These are phyloP conservation scores for Telfairia occidentalis DNA, from an alignment of 331 rosid genomes.

Conservation along the genomic window DNA sequence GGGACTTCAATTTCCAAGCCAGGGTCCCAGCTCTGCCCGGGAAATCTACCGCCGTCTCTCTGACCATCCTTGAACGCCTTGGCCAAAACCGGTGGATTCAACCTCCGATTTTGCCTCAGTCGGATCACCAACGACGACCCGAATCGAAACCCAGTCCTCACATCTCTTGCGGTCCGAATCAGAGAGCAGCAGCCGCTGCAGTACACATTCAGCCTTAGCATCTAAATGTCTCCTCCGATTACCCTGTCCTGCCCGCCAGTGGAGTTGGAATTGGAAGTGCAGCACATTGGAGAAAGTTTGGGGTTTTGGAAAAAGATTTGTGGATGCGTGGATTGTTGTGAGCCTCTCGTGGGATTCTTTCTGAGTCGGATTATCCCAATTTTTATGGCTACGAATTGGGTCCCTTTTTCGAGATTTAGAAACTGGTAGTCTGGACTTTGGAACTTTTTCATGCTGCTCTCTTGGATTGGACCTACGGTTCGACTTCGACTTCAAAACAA, in stretches of 20 bases:
- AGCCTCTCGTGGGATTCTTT: constrained; percentile 6
- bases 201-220: constrained; percentile 56
- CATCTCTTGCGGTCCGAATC: constrained; percentile 32
- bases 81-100: constrained; percentile 23
- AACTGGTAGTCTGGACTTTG: too few species aligned
- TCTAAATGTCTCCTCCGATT: constrained; percentile 19
- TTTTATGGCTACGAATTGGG: neutral
- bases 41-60: constrained; percentile 57
- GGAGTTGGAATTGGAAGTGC: neutral
- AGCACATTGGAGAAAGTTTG: neutral
- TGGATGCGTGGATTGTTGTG: neutral
- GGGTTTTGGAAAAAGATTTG: neutral
- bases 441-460: too few species aligned
- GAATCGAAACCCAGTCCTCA: constrained; percentile 25
- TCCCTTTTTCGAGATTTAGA: too few species aligned
- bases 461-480: too few species aligned
- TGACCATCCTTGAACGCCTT: constrained; percentile 59
- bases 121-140: constrained; percentile 47
- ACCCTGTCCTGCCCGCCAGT: too few species aligned
- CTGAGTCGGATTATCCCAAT: neutral
- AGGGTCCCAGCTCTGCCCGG: constrained; percentile 77
- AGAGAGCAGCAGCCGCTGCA: constrained; percentile 38
- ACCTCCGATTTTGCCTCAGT: constrained; percentile 24
- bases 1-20: constrained; percentile 87
- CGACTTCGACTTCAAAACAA: too few species aligned